Evolutionary conservation across 2,329 filamentous ascomycete species (phyloP), one percentile per base, ranked within the genome.

Genomic region (Pseudonectria buxi): DNA sequence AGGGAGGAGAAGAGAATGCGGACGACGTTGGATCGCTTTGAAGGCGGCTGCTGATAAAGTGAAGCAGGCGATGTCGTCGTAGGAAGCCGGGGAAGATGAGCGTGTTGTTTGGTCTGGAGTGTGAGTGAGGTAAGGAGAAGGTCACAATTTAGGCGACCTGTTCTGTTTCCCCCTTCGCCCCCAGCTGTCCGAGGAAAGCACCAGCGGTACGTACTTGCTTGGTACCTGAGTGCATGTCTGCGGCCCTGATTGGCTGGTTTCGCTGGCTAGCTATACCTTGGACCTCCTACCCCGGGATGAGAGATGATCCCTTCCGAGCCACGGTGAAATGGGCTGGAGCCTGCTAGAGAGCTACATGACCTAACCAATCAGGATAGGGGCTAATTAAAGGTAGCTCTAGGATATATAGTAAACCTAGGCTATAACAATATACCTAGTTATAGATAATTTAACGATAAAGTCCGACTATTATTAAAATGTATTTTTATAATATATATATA

Each of bases 121-220:
- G 39, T 43, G 50, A 49, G 39, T 43, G 50, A 49, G 50, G 45
- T 47, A 47, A 54, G 36, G 37, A 40, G 41, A 40, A 49, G 42
- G 42, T 55, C 43, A 51, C 49, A 51, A 49, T 54, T 50, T 49
- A 45, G 57, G 56, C 51, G 52, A 59, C 51, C 51, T 59, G 56
- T 59, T 57, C 52, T 59, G 49, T 56, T 56, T 45, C 45, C 37
- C 45, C 45, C 33, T 40, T 46, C 43, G 39, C 36, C 37, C 7
- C 24, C 18, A 22, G 18, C 18, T 22, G 18, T 22, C 18, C 18
- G 9, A 22, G 18, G 18, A 22, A 22, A 22, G 18, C 18, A 22
- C 18, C 18, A 6, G 9, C 18, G 18, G 18, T 22, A 22, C 18
- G 18, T 22, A 22, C 18, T 22, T 22, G 18, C 18, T 22, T 9